Evolutionary conservation across 2,329 filamentous ascomycete species (phyloP), one percentile per base, ranked within the genome.

Genomic region (Lachnellula subtilissima): DNA sequence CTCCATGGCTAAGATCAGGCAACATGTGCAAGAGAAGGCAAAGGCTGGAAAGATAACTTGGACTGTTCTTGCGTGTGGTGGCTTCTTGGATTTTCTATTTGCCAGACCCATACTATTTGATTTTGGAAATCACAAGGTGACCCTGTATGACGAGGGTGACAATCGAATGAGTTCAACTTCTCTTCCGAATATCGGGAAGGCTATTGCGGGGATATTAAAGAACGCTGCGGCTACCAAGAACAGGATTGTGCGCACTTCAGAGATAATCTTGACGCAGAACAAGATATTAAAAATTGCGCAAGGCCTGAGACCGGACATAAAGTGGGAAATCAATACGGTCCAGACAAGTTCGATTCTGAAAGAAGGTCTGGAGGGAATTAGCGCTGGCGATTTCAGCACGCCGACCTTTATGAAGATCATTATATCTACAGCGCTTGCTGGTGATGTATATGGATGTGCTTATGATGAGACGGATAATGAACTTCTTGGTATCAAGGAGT

Each of bases 401-500:
- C 70, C 1, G 59, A 72, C 50, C 45, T 53, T 7, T 59, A 67
- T 11, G 56, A 61, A 56, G 39, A 72, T 73, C 23, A 32, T 77
- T 1, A 40, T 25, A 36, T 64, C 57, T 53, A 68, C 68, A 17
- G 56, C 69, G 3, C 50, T 75, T 17, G 64, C 71, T 25, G 69
- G 70, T 9, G 64, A 70, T 0, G 60, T 55, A 0, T 72, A 72
- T 35, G 71, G 70, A 5, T 48, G 63, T 7, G 69, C 67, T 50
- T 74, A 69, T 60, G 60, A 70, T n/a, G 70, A 72, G 64, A 69
- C 68, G 43, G 74, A 77, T 57, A 61, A 80, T 90, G 66, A 84
- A 77, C 54, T 83, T 85, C 2, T 78, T 80, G 74, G 80, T 87
- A 32, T 87, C 87, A 63, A 88, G 89, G 59, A 89, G 87, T 89